A percentile compares a stretch with the other conserved stretches of the same genome.
Evolutionary conservation across 306 rosid species (phyloP).

Genomic region (Vigna nakashimae): DNA sequence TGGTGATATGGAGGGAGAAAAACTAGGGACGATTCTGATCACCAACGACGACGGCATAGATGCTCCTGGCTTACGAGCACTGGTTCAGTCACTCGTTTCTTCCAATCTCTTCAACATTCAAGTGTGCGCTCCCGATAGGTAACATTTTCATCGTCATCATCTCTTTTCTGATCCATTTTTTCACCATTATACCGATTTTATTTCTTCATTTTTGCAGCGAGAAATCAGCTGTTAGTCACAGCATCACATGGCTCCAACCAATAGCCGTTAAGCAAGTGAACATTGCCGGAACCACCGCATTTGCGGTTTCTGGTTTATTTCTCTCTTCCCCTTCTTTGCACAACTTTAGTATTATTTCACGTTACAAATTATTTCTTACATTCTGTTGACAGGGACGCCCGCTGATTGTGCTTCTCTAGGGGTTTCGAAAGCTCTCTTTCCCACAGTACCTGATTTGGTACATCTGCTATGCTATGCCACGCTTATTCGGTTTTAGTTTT

Average conservation of each 20-base stretch:
- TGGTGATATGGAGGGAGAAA: slow-evolving; percentile 52
- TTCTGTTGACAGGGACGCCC: slow-evolving; percentile 75
- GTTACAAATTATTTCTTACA: not conserved
- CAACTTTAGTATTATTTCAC: not conserved
- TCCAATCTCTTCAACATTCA: slow-evolving; percentile 63
- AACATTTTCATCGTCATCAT: not conserved
- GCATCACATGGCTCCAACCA: slow-evolving; percentile 79
- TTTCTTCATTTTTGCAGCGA: slow-evolving; percentile 58
- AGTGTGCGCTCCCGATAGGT: slow-evolving; percentile 97
- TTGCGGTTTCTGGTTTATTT: slow-evolving; percentile 71
- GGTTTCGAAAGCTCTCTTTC: slow-evolving; percentile 75
- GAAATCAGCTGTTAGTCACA: slow-evolving; percentile 81
- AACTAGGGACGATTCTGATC: slow-evolving; percentile 64
- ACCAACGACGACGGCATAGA: slow-evolving; percentile 98
- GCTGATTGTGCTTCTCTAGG: slow-evolving; percentile 95
- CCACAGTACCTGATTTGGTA: slow-evolving; percentile 78
- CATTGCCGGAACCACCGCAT: slow-evolving; percentile 75
- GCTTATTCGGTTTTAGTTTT: not conserved
- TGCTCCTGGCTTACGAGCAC: slow-evolving; percentile 82
- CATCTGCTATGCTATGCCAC: not conserved
- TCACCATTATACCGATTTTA: not conserved
- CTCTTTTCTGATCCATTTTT: not conserved
- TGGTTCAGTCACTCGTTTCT: slow-evolving; percentile 77
- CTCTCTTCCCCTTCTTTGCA: not conserved
- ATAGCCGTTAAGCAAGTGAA: slow-evolving; percentile 67